phyloP scores from a whole-genome alignment of 441 rosid genomes.

The Gossypium aridum region DNA sequence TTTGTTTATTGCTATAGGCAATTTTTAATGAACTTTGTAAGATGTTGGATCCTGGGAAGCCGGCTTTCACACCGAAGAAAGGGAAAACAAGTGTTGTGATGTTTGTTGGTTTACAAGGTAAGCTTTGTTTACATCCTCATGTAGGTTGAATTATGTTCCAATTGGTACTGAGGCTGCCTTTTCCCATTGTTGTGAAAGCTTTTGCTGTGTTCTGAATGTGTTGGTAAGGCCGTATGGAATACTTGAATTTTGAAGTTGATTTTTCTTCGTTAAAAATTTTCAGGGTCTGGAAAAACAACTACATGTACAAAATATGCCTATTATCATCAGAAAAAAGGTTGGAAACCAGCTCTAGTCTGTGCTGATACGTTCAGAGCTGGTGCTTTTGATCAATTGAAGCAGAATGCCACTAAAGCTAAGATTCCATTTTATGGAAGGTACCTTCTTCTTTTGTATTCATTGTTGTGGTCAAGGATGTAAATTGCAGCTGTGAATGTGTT shows the following conservation, averaged over 20 bases:
- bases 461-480: background rate
- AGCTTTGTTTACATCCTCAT: background rate
- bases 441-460: background rate
- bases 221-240: background rate
- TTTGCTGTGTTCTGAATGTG: background rate
- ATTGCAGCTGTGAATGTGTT: background rate
- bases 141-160: background rate
- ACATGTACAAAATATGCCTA: constrained; percentile 93
- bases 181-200: background rate
- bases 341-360: constrained; percentile 93
- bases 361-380: constrained; percentile 99
- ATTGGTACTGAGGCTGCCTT: background rate
- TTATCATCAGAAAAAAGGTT: constrained; percentile 94
- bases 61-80: constrained; percentile 81
- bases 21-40: constrained; percentile 84
- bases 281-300: constrained; percentile 97
- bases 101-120: constrained; percentile 98
- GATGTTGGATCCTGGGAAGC: constrained; percentile 90
- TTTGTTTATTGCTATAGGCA: constrained; percentile 32
- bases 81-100: constrained; percentile 76
- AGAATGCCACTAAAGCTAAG: constrained; percentile 96
- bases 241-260: background rate
- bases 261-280: background rate
- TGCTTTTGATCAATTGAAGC: constrained; percentile 97
- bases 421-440: constrained; percentile 97